Evolutionary conservation across 2,329 filamentous ascomycete species (phyloP).

Genomic region (Ceratocystis smalleyi): DNA sequence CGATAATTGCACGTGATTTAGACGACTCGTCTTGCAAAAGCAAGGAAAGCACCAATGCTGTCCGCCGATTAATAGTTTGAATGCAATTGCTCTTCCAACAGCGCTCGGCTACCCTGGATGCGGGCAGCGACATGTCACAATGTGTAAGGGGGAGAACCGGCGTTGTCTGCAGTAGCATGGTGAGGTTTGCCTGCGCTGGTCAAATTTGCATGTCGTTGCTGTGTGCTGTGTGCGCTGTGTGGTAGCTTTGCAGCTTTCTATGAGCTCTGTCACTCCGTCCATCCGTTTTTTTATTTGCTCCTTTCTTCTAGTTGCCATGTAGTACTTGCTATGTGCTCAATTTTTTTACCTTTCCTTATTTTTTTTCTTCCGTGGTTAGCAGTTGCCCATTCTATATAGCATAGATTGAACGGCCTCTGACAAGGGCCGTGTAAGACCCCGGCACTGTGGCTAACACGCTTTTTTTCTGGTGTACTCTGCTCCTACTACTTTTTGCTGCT

Average conservation of each 20-base stretch:
- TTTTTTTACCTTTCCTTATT: not conserved
- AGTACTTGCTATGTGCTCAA: no score
- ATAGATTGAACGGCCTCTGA: not conserved
- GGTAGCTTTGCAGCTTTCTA: no score
- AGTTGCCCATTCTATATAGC: not conserved
- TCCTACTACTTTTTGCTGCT: not conserved
- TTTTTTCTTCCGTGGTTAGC: not conserved
- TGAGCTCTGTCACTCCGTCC: no score
- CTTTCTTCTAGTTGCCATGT: not conserved
- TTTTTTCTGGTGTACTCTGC: not conserved
- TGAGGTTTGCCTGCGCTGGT: not conserved
- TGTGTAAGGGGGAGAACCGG: not conserved
- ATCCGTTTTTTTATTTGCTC: conserved; percentile 3
- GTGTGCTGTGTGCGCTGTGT: no score
- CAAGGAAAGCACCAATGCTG: not conserved
- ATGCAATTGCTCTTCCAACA: not conserved
- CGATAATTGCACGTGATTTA: conserved; percentile 1
- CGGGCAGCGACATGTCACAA: not conserved
- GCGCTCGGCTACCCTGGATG: not conserved
- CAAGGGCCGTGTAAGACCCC: conserved; percentile 5
- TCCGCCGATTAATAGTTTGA: not conserved
- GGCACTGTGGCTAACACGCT: conserved; percentile 5
- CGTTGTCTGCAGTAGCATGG: not conserved
- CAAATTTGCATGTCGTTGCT: not conserved
- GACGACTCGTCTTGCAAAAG: not conserved